These are phyloP conservation scores for Penicillium brasilianum DNA, from an alignment of 2,329 filamentous ascomycete species.

Conservation along the genomic window DNA sequence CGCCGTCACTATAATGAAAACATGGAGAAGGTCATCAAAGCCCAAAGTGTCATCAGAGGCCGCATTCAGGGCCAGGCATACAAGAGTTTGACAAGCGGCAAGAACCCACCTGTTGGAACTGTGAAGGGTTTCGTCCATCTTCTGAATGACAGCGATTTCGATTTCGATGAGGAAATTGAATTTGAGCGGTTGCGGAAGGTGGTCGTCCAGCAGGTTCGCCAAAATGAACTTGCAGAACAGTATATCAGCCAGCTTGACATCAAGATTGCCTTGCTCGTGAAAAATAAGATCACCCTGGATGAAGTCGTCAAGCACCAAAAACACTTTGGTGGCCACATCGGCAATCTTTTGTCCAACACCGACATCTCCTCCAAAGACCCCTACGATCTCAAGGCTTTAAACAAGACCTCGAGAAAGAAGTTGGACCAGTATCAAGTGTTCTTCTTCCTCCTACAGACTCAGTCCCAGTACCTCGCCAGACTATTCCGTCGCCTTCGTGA, in stretches of 20 bases:
- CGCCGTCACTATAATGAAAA: conserved; percentile 89
- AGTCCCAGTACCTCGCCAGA: conserved; percentile 89
- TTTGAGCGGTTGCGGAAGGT: conserved; percentile 94
- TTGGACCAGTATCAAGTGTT: conserved; percentile 96
- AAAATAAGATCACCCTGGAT: conserved; percentile 99
- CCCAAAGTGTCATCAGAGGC: conserved; percentile 93
- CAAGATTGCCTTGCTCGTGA: conserved; percentile 96
- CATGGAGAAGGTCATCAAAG: conserved; percentile 98
- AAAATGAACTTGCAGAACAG: conserved; percentile 95
- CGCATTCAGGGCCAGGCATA: conserved; percentile 98
- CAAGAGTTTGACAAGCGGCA: conserved; percentile 93
- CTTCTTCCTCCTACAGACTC: conserved; percentile 96
- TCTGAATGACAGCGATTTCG: conserved; percentile 96
- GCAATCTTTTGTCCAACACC: conserved; percentile 83
- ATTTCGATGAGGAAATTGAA: conserved; percentile 98
- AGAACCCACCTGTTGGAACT: conserved; percentile 94
- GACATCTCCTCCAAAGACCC: conserved; percentile 87
- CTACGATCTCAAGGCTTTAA: conserved; percentile 94
- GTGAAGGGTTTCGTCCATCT: conserved; percentile 98
- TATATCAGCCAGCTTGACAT: conserved; percentile 99
- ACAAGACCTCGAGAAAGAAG: conserved; percentile 95
- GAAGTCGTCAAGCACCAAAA: conserved; percentile 97
- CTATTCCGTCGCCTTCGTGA: conserved; percentile 85
- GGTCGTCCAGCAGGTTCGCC: conserved; percentile 93
- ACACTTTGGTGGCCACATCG: conserved; percentile 89